Base-by-base conservation (phyloP, 305 asterid species). In the Rubia occidens region DNA sequence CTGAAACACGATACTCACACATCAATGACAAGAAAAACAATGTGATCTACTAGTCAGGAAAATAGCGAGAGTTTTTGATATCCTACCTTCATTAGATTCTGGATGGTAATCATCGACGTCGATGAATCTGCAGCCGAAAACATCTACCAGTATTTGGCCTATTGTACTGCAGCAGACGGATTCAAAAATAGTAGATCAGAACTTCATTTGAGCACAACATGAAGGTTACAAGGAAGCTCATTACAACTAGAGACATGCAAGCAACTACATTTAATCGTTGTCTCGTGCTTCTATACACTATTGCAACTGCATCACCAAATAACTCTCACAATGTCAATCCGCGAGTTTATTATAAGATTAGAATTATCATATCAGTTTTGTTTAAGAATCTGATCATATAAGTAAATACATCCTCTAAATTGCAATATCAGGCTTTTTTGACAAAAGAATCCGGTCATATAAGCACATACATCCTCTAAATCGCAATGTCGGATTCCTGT, bases 71-170 rank as follows among this genome's bases (percentile, higher is more conserved):
- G 35, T 29, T 29, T 2, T 51, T 17, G 0, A 51, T 17, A 5
- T 2, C 21, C 6, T 77, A 83, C 98, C 98, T 87, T 84, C 90
- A 85, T 89, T 94, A 14, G 91, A 70, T 65, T 78, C 82, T 0
- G 93, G 80, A 69, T 94, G 98, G 81, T 80, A 89, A 79, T 89
- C 95, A 75, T 94, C 98, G 0, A 93, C 98, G 73, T 94, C 97
- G 32, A 87, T 73, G 79, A 86, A 94, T 61, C 78, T 40, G 17
- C 89, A 85, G 20, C 88, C 74, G 51, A 85, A 66, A 51, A 69
- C 77, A 61, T 81, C 72, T 24, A 92, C 95, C 68, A 93, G 85
- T 88, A 93, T 78, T 20, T 72, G 79, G 45, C 98, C 97, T 60
- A 90, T 84, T 10, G 97, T 93, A 74, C 96, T 91, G 76, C 70